These are phyloP conservation scores for Dictyostelium capitatum DNA, from an alignment of 78 protist species.

Conservation along the genomic window DNA sequence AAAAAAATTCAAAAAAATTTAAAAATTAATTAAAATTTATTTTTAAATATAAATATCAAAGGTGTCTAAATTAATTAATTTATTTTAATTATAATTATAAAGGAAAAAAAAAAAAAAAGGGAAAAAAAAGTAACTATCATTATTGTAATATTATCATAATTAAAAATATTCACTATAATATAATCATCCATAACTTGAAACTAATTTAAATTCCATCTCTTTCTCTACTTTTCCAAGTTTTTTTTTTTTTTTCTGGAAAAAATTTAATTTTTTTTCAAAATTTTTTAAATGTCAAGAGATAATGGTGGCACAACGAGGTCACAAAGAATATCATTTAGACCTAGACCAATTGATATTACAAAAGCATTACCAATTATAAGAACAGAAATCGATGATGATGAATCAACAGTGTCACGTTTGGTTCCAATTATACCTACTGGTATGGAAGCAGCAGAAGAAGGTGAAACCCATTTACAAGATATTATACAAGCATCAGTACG, in stretches of 20 bases:
- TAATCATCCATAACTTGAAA: too few relatives aligned
- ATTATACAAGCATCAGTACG: constrained; percentile 31
- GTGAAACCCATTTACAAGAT: constrained; percentile 56
- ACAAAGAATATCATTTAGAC: constrained; percentile 67
- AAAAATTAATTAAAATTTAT: too few relatives aligned
- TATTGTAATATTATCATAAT: too few relatives aligned
- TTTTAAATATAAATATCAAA: too few relatives aligned
- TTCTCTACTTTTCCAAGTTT: background rate
- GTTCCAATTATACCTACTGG: constrained; percentile 60
- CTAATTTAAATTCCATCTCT: too few relatives aligned
- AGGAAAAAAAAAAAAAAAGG: too few relatives aligned
- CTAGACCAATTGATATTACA: constrained; percentile 74
- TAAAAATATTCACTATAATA: too few relatives aligned
- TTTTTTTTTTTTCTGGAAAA: background rate
- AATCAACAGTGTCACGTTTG: background rate
- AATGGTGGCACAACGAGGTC: background rate
- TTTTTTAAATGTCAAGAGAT: background rate
- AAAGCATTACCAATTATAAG: constrained; percentile 73
- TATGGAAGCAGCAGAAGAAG: constrained; percentile 61
- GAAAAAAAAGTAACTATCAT: too few relatives aligned
- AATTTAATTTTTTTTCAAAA: too few relatives aligned
- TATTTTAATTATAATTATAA: too few relatives aligned
- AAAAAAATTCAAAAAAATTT: too few relatives aligned
- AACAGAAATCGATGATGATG: constrained; percentile 63
- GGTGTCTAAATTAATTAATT: too few relatives aligned